Evolutionary conservation across 768 basidiomycete species (phyloP).

Genomic region (Tricholoma flavovirens): DNA sequence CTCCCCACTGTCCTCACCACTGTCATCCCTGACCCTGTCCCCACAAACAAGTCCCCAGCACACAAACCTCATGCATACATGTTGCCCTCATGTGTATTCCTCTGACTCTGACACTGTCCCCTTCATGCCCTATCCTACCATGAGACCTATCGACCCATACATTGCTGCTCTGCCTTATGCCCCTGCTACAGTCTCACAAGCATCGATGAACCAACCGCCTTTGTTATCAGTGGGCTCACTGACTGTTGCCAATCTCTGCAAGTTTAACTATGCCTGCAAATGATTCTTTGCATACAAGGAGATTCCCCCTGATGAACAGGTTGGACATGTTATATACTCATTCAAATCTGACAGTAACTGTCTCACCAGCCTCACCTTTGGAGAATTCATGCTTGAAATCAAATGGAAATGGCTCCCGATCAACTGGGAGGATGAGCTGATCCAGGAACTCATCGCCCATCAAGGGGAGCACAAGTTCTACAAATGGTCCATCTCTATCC

Average conservation of each 20-base stretch:
- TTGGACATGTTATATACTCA: not conserved
- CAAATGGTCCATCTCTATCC: too few species aligned
- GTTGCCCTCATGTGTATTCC: not conserved
- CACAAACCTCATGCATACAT: not conserved
- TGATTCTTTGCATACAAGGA: not conserved
- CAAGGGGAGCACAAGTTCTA: not conserved
- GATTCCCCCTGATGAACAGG: not conserved
- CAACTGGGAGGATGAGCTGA: not conserved
- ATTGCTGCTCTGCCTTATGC: not conserved
- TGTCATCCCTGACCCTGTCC: not conserved
- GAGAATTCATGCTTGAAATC: not conserved
- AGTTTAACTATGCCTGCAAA: not conserved
- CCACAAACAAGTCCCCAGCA: not conserved
- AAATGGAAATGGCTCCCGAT: not conserved
- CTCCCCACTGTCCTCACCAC: not conserved
- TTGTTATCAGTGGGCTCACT: not conserved
- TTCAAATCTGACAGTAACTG: not conserved
- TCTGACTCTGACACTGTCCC: not conserved
- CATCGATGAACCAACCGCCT: not conserved
- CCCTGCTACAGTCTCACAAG: not conserved
- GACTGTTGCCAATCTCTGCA: not conserved
- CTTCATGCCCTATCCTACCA: not conserved
- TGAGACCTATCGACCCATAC: not conserved
- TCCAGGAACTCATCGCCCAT: not conserved
- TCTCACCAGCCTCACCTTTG: not conserved